A percentile compares a stretch with the other conserved stretches of the same genome.
These are phyloP conservation scores for Ammopiptanthus mongolicus DNA, from an alignment of 306 rosid species.

Conservation along the genomic window DNA sequence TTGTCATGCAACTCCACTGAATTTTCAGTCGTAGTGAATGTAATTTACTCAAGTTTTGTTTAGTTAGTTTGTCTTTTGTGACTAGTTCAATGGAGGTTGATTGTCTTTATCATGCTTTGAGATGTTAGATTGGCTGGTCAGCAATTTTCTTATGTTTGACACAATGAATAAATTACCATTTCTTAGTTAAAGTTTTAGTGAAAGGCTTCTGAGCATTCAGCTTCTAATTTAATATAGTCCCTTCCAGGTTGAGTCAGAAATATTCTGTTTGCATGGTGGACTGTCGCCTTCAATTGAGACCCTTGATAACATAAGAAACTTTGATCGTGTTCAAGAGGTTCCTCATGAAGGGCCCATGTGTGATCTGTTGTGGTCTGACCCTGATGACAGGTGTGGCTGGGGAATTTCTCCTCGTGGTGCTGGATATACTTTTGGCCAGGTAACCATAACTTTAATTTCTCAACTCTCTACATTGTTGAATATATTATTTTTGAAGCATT, in stretches of 20 bases:
- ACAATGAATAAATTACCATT: background rate
- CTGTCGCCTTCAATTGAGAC: conserved; percentile 97
- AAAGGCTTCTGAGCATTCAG: conserved; percentile 2
- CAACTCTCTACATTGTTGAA: background rate
- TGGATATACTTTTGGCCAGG: conserved; percentile 99
- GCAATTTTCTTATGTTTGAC: background rate
- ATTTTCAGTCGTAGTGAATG: background rate
- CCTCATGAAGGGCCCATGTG: conserved; percentile 99
- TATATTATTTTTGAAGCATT: background rate
- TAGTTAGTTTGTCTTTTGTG: background rate
- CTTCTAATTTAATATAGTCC: conserved; percentile 9
- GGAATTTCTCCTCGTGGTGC: conserved; percentile 99
- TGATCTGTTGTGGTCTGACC: conserved; percentile 99
- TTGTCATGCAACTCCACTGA: background rate
- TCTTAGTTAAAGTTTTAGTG: background rate
- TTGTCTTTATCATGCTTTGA: background rate
- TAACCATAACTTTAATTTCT: conserved; percentile 28
- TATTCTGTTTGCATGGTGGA: conserved; percentile 98
- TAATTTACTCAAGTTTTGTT: background rate
- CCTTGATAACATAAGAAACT: conserved; percentile 89
- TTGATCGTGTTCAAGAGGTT: conserved; percentile 99
- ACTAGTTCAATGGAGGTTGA: background rate
- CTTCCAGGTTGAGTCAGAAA: conserved; percentile 92
- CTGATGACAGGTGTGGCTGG: conserved; percentile 99
- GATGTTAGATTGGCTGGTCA: conserved; percentile 16